Evolutionary conservation across 2,329 filamentous ascomycete species (phyloP), one percentile per base, ranked within the genome.

Genomic region (Fusarium falciforme): DNA sequence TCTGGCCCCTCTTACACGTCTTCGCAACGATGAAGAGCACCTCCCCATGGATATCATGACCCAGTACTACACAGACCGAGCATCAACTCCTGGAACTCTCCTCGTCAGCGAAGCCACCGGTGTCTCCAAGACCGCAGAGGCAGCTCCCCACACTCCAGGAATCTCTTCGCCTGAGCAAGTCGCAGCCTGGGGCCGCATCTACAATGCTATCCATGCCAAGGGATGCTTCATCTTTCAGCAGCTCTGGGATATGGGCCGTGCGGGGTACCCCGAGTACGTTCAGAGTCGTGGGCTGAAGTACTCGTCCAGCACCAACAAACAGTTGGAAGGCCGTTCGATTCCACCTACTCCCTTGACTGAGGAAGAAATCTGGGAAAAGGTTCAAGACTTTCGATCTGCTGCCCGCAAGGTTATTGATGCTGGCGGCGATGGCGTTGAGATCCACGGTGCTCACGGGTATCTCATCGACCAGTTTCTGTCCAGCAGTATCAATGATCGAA

Each of bases 341-440:
- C 27, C 66, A 0, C 76, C 76, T 0, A 66, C 72, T 17, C 47
- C 70, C 2, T 25, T 95, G 87, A 92, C 88, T 0, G 85, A 89
- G 60, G 83, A 88, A 1, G 92, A 94, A 20, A 95, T 95, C 64
- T 84, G 89, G 74, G 80, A 87, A 4, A 86, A 91, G 70, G 93
- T 94, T 81, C 80, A 79, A 0, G 89, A 90, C 0, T 94, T 88
- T 80, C 88, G 86, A 2, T 85, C 84, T 0, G 87, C 88, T 1
- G 85, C 87, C 1, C 86, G 86, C 68, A 86, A 89, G 31, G 88
- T 93, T 0, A 79, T 94, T 5, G 80, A 89, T 16, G 86, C 87
- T 20, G 93, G 93, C 0, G 92, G 92, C 49, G 93, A 96, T 77
- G 91, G 90, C 10, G 90, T 94, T 64, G 93, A 94, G 76, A 81